Percentiles rank a stretch among this genome's conserved stretches.
These are phyloP conservation scores for Acanthamoeba triangularis DNA, from an alignment of 208 protist genomes.

Conservation along the genomic window DNA sequence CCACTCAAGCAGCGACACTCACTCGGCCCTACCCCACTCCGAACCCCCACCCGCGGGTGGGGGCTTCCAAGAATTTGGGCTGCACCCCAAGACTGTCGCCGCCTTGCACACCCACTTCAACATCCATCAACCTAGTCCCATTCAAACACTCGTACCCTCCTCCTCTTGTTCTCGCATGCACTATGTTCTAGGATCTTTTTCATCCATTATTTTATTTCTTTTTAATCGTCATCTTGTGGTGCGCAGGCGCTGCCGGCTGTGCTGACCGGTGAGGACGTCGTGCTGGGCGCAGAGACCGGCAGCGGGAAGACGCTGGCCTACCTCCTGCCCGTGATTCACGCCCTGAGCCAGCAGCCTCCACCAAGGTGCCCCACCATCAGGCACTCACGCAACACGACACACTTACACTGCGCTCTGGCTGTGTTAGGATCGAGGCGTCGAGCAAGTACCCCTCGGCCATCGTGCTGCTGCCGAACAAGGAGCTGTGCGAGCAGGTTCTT, in stretches of 20 bases:
- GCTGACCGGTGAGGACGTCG: conserved; percentile 78
- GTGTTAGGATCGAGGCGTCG: background rate
- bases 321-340: conserved; percentile 87
- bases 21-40: too few species aligned
- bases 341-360: conserved; percentile 62
- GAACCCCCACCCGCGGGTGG: too few species aligned
- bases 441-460: conserved; percentile 16
- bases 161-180: too few species aligned
- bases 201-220: background rate
- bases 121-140: too few species aligned
- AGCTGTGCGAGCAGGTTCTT: conserved; percentile 47
- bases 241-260: conserved; percentile 82
- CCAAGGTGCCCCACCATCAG: background rate
- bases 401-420: too few species aligned
- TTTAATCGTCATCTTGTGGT: background rate
- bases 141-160: too few species aligned
- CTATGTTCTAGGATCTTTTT: background rate
- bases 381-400: too few species aligned
- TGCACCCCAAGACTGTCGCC: too few species aligned
- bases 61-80: too few species aligned
- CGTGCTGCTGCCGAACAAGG: conserved; percentile 42
- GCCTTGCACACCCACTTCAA: too few species aligned
- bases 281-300: conserved; percentile 88
- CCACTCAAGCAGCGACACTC: too few species aligned
- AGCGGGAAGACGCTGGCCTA: conserved; percentile 91